Evolutionary conservation across 176 grass and related monocot genomes (phyloP), one percentile per base, ranked within the genome.

Genomic region (Oryza longistaminata): DNA sequence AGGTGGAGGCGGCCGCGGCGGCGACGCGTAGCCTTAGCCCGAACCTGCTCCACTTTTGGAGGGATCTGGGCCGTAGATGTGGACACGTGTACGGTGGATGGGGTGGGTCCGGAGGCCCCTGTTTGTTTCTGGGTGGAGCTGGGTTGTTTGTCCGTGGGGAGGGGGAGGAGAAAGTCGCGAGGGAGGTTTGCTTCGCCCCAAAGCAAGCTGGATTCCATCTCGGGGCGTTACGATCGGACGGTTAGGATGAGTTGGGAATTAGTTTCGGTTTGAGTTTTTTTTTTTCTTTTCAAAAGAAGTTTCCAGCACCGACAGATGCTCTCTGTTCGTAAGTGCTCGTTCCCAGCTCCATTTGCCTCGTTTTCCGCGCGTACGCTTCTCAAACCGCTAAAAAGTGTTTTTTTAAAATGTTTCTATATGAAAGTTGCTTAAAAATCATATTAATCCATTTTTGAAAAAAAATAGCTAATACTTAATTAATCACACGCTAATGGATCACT

Each of bases 121-220:
- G 40, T 58, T 58, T 6, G 53, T 58, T 58, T 58, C 53, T 70
- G 67, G 31, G 45, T 17, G 74, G 26, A 62, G 58, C 0, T 17
- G 26, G 22, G 19, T 35, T 19, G 11, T 48, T 48, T 52, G 73
- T 40, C 62, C 34, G 34, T 35, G 34, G 34, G 4, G 34, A 68
- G 81, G 21, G 43, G 39, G 22, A 43, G 81, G 69, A 3, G 46
- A 22, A 9, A 39, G 79, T 78, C 22, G 8, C 10, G 3, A 0
- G 13, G 26, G 2, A 0, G 13, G 27, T 68, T 84, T 89, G 78
- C 88, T 85, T 90, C 64, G 82, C 29, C 71, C 11, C 0, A 45
- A 90, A 90, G 83, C 44, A 85, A 85, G 29, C 1, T 10, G 27
- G 70, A 68, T 69, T 71, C 76, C 24, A n/a, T 52, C 48, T 31